Percentiles rank a stretch among this genome's conserved stretches.
These are phyloP conservation scores for Aureobasidium namibiae DNA, from an alignment of 2,329 filamentous ascomycete species.

Conservation along the genomic window DNA sequence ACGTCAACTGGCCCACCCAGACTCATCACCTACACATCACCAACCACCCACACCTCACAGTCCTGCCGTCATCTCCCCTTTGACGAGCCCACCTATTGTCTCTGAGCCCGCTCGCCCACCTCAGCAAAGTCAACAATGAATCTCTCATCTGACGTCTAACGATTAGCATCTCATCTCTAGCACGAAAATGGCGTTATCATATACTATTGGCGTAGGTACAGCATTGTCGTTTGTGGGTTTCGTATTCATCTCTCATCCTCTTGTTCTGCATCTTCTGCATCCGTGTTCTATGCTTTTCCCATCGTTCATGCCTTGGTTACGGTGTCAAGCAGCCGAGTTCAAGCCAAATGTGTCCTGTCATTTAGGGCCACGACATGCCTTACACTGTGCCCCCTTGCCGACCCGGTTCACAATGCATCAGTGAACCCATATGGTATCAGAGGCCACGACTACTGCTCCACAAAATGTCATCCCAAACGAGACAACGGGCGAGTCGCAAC, in stretches of 20 bases:
- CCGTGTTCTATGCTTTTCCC: background rate
- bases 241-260: background rate
- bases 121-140: background rate
- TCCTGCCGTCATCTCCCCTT: conserved; percentile 7
- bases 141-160: background rate
- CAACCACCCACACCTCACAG: conserved; percentile 5
- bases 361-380: background rate
- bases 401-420: too few species aligned
- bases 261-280: background rate
- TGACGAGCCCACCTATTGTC: background rate
- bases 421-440: background rate
- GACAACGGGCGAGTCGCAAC: background rate
- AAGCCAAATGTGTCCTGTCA: background rate
- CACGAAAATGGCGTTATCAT: background rate
- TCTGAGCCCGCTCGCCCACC: background rate
- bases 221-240: background rate
- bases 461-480: background rate
- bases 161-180: background rate
- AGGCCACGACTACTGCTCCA: background rate
- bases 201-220: background rate
- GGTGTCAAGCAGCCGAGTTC: background rate
- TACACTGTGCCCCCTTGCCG: background rate
- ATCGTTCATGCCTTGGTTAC: background rate
- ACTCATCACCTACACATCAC: background rate
- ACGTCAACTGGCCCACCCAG: background rate